phyloP scores from a whole-genome alignment of 1,139 yeast species.

The Yamadazyma siamensis region DNA sequence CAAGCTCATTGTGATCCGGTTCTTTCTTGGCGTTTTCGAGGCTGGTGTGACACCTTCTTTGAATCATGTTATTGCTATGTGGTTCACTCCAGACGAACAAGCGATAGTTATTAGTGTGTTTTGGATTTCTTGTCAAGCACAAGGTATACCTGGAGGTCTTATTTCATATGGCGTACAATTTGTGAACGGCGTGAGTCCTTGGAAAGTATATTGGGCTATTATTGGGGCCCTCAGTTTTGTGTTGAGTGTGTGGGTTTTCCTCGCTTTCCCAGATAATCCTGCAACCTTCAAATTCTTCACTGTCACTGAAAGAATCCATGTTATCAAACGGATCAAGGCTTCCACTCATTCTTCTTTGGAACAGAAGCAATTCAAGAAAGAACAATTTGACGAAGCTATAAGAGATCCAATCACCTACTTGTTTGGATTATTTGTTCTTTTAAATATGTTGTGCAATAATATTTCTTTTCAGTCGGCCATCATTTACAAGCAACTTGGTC shows the following conservation, averaged over 20 bases:
- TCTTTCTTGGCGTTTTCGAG: slow-evolving; percentile 38
- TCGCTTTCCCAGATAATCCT: slow-evolving; percentile 40
- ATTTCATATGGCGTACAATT: slow-evolving; percentile 34
- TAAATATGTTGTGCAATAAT: neutral
- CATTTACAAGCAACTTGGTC: slow-evolving; percentile 27
- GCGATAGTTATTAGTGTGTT: too few relatives aligned
- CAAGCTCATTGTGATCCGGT: slow-evolving; percentile 47
- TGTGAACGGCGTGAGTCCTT: slow-evolving; percentile 25
- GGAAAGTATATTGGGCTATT: slow-evolving; percentile 28
- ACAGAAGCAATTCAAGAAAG: slow-evolving; percentile 17
- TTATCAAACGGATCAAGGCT: slow-evolving; percentile 21
- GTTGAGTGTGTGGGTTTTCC: slow-evolving; percentile 2
- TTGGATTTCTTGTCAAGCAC: slow-evolving; percentile 27
- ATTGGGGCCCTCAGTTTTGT: slow-evolving; percentile 39
- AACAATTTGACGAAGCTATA: slow-evolving; percentile 22
- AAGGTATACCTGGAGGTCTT: slow-evolving; percentile 28
- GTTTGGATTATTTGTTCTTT: slow-evolving; percentile 18
- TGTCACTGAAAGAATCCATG: slow-evolving; percentile 32
- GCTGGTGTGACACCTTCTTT: slow-evolving; percentile 31
- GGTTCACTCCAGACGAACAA: too few relatives aligned
- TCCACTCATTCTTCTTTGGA: slow-evolving; percentile 15
- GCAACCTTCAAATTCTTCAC: slow-evolving; percentile 34
- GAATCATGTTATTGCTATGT: slow-evolving; percentile 35
- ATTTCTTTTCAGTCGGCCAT: slow-evolving; percentile 12
- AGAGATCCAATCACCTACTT: slow-evolving; percentile 26